Percentiles rank a stretch among this genome's conserved stretches.
Conservation (phyloP, 2,329 filamentous ascomycete genomes). For the Alternaria atra region DNA sequence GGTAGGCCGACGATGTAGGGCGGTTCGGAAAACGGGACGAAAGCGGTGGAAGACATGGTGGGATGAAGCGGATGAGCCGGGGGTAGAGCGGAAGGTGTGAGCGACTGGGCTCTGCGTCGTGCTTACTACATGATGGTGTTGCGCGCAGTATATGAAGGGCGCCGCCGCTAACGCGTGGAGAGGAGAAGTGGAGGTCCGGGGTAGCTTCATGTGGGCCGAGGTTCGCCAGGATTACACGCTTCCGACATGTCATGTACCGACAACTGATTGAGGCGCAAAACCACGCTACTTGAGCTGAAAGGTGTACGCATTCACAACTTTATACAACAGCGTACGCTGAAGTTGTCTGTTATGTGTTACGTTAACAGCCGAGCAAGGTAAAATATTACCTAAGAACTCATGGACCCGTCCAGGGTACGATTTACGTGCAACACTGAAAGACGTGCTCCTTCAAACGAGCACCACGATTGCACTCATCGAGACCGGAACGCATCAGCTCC, state of each 20-base stretch:
- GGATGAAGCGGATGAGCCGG: background rate
- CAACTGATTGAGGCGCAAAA: background rate
- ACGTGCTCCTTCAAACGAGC: too few relatives aligned
- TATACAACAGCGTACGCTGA: background rate
- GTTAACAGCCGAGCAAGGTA: background rate
- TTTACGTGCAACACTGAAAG: too few relatives aligned
- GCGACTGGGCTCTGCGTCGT: background rate
- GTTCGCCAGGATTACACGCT: conserved; percentile 7
- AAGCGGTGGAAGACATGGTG: conserved; percentile 43
- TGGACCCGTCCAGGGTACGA: background rate
- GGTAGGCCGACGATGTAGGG: conserved; percentile 75
- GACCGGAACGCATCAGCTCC: too few relatives aligned
- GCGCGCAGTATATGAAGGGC: conserved; percentile 6
- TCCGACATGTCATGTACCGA: conserved; percentile 9
- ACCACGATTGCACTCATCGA: too few relatives aligned
- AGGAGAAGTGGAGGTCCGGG: conserved; percentile 14
- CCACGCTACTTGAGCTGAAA: background rate
- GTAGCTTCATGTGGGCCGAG: conserved; percentile 13
- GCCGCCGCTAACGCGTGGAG: background rate
- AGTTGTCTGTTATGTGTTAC: background rate
- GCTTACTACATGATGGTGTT: conserved; percentile 6
- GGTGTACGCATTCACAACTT: background rate
- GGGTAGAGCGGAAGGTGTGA: background rate
- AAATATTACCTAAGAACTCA: background rate
- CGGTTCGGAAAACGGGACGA: conserved; percentile 75